Evolutionary conservation across 495 filamentous ascomycete species (phyloP).

Genomic region (Penicillium bovifimosum): DNA sequence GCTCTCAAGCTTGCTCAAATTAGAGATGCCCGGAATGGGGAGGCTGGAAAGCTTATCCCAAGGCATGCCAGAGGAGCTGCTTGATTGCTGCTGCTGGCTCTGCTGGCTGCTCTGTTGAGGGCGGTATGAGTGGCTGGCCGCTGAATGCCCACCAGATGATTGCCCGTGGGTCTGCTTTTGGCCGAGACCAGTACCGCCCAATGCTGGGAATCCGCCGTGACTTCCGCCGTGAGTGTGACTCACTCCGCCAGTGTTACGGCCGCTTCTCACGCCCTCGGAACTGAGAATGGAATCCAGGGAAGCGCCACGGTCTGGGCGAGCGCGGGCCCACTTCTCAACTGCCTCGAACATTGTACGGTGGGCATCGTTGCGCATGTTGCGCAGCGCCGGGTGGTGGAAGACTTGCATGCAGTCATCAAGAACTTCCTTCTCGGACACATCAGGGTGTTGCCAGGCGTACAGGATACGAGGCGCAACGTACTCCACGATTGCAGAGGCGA

Average conservation of each 20-base stretch:
- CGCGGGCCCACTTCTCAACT: conserved; percentile 69
- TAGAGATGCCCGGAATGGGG: conserved; percentile 41
- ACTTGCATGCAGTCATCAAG: conserved; percentile 67
- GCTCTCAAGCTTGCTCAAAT: conserved; percentile 33
- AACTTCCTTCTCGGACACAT: conserved; percentile 72
- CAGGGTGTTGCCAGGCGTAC: conserved; percentile 84
- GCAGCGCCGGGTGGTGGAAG: conserved; percentile 84
- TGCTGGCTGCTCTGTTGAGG: conserved; percentile 13
- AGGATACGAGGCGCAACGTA: conserved; percentile 82
- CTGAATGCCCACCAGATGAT: neutral
- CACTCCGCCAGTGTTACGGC: conserved; percentile 62
- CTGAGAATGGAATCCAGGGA: conserved; percentile 63
- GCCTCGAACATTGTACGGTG: conserved; percentile 82
- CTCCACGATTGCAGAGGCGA: conserved; percentile 72
- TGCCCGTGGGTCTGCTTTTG: conserved; percentile 8
- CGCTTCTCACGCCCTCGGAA: conserved; percentile 72
- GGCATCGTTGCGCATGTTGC: conserved; percentile 65
- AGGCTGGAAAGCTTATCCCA: conserved; percentile 37
- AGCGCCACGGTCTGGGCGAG: conserved; percentile 55
- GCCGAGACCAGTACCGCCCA: conserved; percentile 10
- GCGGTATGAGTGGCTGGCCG: conserved; percentile 13
- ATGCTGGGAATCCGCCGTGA: conserved; percentile 22
- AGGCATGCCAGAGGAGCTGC: conserved; percentile 25
- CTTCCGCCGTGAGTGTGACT: conserved; percentile 33
- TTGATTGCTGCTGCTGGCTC: conserved; percentile 13